Conservation (phyloP, 2,329 filamentous ascomycete genomes). For the Stachybotrys elegans region DNA sequence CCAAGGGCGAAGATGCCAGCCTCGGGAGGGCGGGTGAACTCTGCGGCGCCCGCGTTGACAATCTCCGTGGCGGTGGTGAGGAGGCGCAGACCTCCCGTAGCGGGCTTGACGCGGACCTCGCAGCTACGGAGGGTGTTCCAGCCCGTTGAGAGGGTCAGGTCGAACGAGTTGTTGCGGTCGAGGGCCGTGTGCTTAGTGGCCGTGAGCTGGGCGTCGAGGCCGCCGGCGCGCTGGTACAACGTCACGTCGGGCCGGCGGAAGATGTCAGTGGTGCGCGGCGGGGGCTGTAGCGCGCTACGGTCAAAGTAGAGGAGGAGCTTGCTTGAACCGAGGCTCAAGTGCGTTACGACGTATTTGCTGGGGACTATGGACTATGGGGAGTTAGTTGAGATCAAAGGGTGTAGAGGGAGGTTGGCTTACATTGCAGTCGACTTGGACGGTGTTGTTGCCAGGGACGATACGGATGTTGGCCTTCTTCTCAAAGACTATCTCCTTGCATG, state of each 20-base stretch:
- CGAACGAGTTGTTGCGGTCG: conserved; percentile 71
- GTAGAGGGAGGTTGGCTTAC: conserved; percentile 23
- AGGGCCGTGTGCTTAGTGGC: conserved; percentile 71
- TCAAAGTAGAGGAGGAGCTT: conserved; percentile 65
- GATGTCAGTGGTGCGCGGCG: conserved; percentile 42
- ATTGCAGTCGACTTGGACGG: conserved; percentile 28
- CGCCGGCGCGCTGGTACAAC: conserved; percentile 66
- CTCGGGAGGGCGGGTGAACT: conserved; percentile 45
- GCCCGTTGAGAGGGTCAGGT: conserved; percentile 67
- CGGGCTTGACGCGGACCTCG: conserved; percentile 57
- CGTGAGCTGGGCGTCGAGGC: conserved; percentile 63
- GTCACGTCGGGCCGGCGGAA: conserved; percentile 58
- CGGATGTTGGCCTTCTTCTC: conserved; percentile 19
- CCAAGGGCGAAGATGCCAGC: conserved; percentile 48
- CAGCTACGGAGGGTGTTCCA: conserved; percentile 63
- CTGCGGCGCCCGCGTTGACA: conserved; percentile 32
- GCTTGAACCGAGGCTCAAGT: conserved; percentile 58
- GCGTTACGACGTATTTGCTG: conserved; percentile 71
- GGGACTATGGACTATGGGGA: conserved; percentile 60
- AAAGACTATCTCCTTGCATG: conserved; percentile 52
- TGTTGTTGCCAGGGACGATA: conserved; percentile 44
- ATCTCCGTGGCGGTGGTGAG: conserved; percentile 55
- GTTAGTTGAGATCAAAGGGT: accelerated
- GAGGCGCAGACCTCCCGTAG: conserved; percentile 61
- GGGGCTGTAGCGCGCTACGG: conserved; percentile 45